phyloP scores from a whole-genome alignment of 306 rosid species.

The Medicago ruthenica region DNA sequence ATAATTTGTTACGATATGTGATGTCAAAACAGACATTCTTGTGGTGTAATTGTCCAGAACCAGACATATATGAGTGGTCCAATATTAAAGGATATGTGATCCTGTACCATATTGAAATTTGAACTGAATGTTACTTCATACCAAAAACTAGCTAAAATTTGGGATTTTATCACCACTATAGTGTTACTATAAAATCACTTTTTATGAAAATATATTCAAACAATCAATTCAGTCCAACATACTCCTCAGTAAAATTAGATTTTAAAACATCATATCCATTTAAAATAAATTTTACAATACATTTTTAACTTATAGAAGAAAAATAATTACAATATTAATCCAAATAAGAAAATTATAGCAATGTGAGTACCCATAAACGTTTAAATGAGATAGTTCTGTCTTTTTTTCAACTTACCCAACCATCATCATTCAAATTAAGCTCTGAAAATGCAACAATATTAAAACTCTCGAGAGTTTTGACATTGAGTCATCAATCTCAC shows the following conservation, averaged over 20 bases:
- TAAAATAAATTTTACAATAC: too few species aligned
- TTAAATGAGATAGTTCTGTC: too few species aligned
- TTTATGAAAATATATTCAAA: not conserved
- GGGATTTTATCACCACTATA: not conserved
- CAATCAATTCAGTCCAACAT: not conserved
- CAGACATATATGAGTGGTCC: conserved; percentile 15
- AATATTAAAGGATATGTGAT: conserved; percentile 16
- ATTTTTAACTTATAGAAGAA: too few species aligned
- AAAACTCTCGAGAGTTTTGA: too few species aligned
- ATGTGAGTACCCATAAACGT: too few species aligned
- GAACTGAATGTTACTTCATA: not conserved
- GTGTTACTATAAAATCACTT: not conserved
- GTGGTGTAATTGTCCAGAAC: not conserved
- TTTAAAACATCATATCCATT: not conserved
- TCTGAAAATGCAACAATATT: too few species aligned
- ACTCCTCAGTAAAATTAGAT: not conserved
- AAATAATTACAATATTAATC: too few species aligned
- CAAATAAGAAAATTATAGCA: not conserved
- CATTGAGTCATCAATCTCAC: too few species aligned
- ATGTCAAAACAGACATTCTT: not conserved
- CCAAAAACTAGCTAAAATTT: not conserved
- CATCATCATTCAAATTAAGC: too few species aligned
- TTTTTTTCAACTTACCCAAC: too few species aligned
- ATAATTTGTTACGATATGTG: not conserved
- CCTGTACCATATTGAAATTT: not conserved